Evolutionary conservation across 2,329 filamentous ascomycete species (phyloP).

Genomic region (Gyromitra esculenta): DNA sequence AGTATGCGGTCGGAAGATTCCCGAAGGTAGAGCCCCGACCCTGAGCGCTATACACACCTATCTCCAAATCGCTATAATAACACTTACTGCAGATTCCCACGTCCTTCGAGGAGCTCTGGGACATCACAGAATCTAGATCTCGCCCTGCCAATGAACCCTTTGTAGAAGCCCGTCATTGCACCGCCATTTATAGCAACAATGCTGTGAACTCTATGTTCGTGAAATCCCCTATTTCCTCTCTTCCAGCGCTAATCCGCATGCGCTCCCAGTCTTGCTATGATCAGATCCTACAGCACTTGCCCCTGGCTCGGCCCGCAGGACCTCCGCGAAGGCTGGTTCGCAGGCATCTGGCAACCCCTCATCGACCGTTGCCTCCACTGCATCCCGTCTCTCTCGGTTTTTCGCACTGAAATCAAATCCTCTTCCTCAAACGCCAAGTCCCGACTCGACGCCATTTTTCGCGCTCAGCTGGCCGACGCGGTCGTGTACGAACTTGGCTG

Average conservation of each 20-base stretch:
- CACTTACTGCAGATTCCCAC: background rate
- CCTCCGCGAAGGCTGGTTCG: conserved; percentile 24
- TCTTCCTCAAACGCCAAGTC: background rate
- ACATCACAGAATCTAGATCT: background rate
- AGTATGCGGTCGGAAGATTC: conserved; percentile 15
- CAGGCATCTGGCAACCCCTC: conserved; percentile 7
- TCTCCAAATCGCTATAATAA: background rate
- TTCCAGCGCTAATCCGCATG: background rate
- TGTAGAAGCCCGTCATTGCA: background rate
- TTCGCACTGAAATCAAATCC: conserved; percentile 18
- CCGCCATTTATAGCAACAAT: background rate
- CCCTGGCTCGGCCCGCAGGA: conserved; percentile 5
- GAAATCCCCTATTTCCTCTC: background rate
- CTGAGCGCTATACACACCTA: background rate
- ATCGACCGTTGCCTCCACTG: conserved; percentile 3
- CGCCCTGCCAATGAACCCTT: background rate
- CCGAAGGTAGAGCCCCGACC: background rate
- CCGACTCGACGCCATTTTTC: conserved; percentile 17
- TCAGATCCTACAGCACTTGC: conserved; percentile 1
- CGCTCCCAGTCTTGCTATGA: background rate
- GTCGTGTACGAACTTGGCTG: conserved; percentile 18
- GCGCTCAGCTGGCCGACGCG: background rate
- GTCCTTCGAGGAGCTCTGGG: background rate
- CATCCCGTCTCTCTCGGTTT: background rate
- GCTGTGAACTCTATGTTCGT: background rate